phyloP scores from a whole-genome alignment of 2,329 filamentous ascomycete species.

The Monosporascus sp. region DNA sequence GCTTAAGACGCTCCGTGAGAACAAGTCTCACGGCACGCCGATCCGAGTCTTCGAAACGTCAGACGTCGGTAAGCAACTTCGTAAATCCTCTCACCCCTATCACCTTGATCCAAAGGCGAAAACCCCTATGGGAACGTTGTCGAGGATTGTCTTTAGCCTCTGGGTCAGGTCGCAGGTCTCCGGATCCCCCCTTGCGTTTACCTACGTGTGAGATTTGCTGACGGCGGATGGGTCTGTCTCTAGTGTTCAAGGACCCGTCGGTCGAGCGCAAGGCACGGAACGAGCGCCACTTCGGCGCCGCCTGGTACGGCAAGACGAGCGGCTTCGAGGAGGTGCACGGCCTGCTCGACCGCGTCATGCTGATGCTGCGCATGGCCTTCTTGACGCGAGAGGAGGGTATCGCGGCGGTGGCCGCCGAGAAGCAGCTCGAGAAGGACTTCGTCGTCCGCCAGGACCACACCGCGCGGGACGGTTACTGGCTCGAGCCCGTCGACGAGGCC shows the following conservation, averaged over 20 bases:
- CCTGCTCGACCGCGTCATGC: slow-evolving; percentile 82
- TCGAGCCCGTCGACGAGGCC: slow-evolving; percentile 83
- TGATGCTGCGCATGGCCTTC: slow-evolving; percentile 85
- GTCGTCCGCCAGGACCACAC: slow-evolving; percentile 48
- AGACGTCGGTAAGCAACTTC: slow-evolving; percentile 49
- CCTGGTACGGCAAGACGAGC: slow-evolving; percentile 88
- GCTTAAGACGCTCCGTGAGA: slow-evolving; percentile 74
- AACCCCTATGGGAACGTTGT: too few species aligned
- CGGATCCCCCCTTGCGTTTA: too few species aligned
- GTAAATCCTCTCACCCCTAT: slow-evolving; percentile 67
- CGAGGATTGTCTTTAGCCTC: too few species aligned
- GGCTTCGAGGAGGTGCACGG: slow-evolving; percentile 97
- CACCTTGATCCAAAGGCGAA: slow-evolving; percentile 44
- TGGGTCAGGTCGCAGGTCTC: too few species aligned
- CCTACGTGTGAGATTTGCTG: not conserved
- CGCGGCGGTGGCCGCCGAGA: slow-evolving; percentile 29
- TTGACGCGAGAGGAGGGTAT: slow-evolving; percentile 69
- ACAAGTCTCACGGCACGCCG: slow-evolving; percentile 68
- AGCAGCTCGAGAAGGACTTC: slow-evolving; percentile 40
- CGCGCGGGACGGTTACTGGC: slow-evolving; percentile 78
- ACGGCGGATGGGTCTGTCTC: slow-evolving; percentile 29
- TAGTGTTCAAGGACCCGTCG: slow-evolving; percentile 75
- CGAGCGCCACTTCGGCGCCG: slow-evolving; percentile 92
- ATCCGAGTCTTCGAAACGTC: slow-evolving; percentile 77
- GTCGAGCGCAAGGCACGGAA: slow-evolving; percentile 85